Base-by-base conservation (phyloP, 495 filamentous ascomycete species). In the Daldinia grandis region DNA sequence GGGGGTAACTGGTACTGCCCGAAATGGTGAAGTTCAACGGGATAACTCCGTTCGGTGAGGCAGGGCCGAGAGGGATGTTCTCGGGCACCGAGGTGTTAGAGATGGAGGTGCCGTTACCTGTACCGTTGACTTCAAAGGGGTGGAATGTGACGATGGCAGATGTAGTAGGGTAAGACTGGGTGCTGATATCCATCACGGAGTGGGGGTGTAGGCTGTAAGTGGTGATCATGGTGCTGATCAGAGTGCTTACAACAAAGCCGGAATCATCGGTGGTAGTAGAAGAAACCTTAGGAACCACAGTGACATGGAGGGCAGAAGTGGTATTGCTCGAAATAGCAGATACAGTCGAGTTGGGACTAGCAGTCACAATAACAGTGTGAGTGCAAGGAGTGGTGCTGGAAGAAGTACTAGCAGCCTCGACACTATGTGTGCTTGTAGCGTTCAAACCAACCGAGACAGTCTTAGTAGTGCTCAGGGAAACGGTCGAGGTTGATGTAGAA, bases 141-240 rank as follows among this genome's bases (percentile, higher is more conserved):
- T 62, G 51, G 21, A 65, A 12, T 10, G 35, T 28, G 6, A 24
- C 53, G 14, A 35, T 57, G 8, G 37, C 17, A 10, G 50, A 17
- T 28, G 31, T 17, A n/a, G 33, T 35, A 7, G 53, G 17, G 5
- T 15, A 19, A 17, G 28, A 30, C 30, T 28, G 9, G 4, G n/a
- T 14, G 30, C 30, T 56, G 30, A 58, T 38, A 37, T 71, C 35
- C 47, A 28, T 72, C 27, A 58, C 53, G 15, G 27, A 42, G 54
- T 51, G 44, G 9, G 55, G 6, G 56, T 64, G 66, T 44, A 60
- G 33, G 35, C 6, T 70, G 55, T 47, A 56, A 9, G 67, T 70
- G 1, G 61, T 60, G 61, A 70, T 51, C 42, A 70, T 54, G 0
- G 61, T 65, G 19, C 58, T 60, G 55, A 70, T 57, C 27, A 70